Conservation (phyloP, 768 basidiomycete species). For the Rhizopogon roseolus region DNA sequence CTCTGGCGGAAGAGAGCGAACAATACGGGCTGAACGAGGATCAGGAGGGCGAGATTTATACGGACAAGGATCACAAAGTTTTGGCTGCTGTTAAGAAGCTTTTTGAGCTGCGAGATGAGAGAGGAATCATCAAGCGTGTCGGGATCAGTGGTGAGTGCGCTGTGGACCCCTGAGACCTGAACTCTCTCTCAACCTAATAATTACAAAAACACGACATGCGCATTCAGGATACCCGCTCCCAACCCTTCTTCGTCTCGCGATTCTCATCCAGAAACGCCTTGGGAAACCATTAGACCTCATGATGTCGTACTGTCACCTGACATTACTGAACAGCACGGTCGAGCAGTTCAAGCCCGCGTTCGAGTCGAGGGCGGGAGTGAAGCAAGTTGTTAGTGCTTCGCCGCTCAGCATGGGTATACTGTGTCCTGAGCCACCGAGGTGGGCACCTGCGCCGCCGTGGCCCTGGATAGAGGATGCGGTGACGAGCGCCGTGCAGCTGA, state of each 20-base stretch:
- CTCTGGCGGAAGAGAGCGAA: conserved; percentile 46
- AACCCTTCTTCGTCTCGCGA: conserved; percentile 76
- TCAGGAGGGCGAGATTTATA: conserved; percentile 51
- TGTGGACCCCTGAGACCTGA: background rate
- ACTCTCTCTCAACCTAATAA: background rate
- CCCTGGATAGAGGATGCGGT: conserved; percentile 40
- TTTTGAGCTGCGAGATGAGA: conserved; percentile 59
- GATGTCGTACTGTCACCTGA: conserved; percentile 78
- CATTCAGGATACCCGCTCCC: conserved; percentile 72
- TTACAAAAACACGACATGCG: background rate
- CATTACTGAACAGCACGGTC: conserved; percentile 66
- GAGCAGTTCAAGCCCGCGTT: conserved; percentile 52
- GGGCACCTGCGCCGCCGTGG: conserved; percentile 69
- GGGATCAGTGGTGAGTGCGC: conserved; percentile 67
- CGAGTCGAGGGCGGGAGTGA: conserved; percentile 56
- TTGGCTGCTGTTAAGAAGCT: conserved; percentile 66
- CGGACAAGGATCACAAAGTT: conserved; percentile 68
- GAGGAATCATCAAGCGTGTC: conserved; percentile 62
- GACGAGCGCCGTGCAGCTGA: conserved; percentile 27
- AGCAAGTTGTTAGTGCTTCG: conserved; percentile 71
- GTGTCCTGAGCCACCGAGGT: conserved; percentile 48
- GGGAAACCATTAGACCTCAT: conserved; percentile 73
- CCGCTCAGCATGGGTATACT: conserved; percentile 85
- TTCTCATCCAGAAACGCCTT: conserved; percentile 65
- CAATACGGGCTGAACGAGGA: conserved; percentile 64